Conservation (phyloP, 345 rosid genomes). For the Eutrema heterophyllum region DNA sequence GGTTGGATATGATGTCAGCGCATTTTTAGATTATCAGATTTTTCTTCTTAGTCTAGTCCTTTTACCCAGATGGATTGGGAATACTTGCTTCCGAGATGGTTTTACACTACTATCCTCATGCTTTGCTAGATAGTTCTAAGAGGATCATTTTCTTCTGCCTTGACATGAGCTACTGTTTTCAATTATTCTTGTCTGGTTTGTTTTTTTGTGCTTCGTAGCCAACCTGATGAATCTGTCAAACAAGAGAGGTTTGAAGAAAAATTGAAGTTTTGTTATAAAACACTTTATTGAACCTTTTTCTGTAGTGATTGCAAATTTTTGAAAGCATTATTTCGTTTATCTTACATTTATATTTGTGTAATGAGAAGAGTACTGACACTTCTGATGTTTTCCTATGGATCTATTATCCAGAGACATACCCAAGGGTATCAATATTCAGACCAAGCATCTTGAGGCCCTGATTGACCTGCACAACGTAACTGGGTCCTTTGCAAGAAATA, state of each 20-base stretch:
- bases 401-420: conserved; percentile 86
- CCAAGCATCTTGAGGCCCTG: conserved; percentile 87
- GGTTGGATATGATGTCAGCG: conserved; percentile 39
- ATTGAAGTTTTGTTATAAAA: neutral
- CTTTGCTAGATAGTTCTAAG: neutral
- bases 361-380: conserved; percentile 15
- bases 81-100: neutral
- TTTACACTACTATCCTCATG: neutral
- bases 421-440: conserved; percentile 80
- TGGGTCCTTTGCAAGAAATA: conserved; percentile 78
- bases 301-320: neutral
- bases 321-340: neutral
- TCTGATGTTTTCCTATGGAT: conserved; percentile 43
- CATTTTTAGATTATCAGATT: neutral
- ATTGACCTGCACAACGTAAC: conserved; percentile 90
- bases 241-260: neutral
- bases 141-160: conserved; percentile 1
- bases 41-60: conserved; percentile 1
- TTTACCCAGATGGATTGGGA: conserved; percentile 3
- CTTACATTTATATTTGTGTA: neutral
- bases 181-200: neutral
- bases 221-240: neutral
- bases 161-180: neutral
- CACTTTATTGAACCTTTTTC: neutral
- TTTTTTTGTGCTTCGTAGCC: neutral